Evolutionary conservation across 352 stramenopile genomes (phyloP), one percentile per base, ranked within the genome.

Genomic region (Phytophthora pseudosyringae): DNA sequence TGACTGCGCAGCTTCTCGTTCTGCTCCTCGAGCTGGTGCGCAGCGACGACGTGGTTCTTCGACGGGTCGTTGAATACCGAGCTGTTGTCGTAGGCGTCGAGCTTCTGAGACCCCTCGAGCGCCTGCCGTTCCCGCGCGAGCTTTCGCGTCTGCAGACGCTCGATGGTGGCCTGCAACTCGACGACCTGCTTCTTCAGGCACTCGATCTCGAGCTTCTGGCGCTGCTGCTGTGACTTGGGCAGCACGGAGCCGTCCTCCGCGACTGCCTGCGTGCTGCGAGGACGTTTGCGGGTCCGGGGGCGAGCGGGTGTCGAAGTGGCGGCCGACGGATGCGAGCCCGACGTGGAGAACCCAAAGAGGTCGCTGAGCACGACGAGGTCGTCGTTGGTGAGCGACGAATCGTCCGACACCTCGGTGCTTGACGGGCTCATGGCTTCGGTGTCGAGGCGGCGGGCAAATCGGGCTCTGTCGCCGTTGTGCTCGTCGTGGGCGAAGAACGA

Each of bases 1-100:
- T 75, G 53, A 6, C 59, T 54, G 44, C 71, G 67, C 10, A 86
- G 61, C 36, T 74, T 80, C 21, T 58, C 35, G 53, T 86, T 86
- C 55, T 88, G 62, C 21, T 76, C 21, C 15, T 72, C 59, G 2
- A 77, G 69, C 40, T 68, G 59, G 3, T 76, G 61, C 9, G 59
- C 64, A 16, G 60, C 65, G 1, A 38, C 36, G 0, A 63, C 36
- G 51, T 77, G 74, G 2, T 43, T 51, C 60, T 61, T 59, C 0
- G 66, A 60, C 4, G 54, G 75, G 3, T 63, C 26, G 18, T 60
- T 52, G 11, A 50, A 33, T 11, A 26, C 7, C 0, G 46, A 39
- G 15, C 28, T 46, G 21, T 46, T 26, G n/a, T 58, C 9, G 8
- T 16, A 33, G 3, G 3, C 33, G 1, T 61, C 50, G 21, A 26